Evolutionary conservation across 1,139 yeast genomes (phyloP).

Genomic region (Yamadazyma diospyri): DNA sequence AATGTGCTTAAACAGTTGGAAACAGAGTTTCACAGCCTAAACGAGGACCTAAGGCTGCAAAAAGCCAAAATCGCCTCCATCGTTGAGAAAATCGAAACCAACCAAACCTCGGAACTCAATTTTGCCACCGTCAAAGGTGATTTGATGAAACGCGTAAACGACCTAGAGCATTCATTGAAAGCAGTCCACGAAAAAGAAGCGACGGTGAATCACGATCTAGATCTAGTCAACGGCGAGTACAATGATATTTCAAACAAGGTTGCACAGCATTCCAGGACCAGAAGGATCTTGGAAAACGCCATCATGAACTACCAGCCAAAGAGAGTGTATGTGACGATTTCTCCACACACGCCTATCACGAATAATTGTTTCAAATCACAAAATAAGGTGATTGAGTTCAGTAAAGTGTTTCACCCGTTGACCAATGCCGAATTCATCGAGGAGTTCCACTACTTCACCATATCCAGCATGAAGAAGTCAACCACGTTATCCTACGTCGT

Average conservation of each 20-base stretch:
- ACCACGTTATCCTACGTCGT: conserved; percentile 8
- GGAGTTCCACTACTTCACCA: conserved; percentile 10
- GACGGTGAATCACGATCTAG: conserved; percentile 3
- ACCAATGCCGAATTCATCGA: conserved; percentile 7
- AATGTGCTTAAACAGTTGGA: neutral
- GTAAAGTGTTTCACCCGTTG: conserved; percentile 17
- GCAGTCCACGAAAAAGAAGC: conserved; percentile 8
- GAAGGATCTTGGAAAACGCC: conserved; percentile 48
- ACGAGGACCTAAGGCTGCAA: conserved; percentile 3
- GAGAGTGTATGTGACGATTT: conserved; percentile 28
- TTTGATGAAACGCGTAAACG: conserved; percentile 8
- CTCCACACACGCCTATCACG: conserved; percentile 1
- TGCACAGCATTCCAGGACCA: conserved; percentile 21
- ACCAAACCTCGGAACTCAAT: conserved; percentile 6
- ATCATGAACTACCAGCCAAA: conserved; percentile 47
- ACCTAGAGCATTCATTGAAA: conserved; percentile 11
- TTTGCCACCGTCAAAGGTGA: conserved; percentile 8
- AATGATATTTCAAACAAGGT: conserved; percentile 9
- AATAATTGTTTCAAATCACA: conserved; percentile 5
- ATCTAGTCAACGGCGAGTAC: conserved; percentile 1
- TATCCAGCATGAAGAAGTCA: conserved; percentile 4
- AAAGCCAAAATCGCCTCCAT: conserved; percentile 1
- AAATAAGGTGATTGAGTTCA: conserved; percentile 15
- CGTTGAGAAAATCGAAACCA: neutral
- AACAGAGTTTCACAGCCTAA: conserved; percentile 11